Evolutionary conservation across 495 filamentous ascomycete species (phyloP).

Genomic region (Hypoxylon subgilvum): DNA sequence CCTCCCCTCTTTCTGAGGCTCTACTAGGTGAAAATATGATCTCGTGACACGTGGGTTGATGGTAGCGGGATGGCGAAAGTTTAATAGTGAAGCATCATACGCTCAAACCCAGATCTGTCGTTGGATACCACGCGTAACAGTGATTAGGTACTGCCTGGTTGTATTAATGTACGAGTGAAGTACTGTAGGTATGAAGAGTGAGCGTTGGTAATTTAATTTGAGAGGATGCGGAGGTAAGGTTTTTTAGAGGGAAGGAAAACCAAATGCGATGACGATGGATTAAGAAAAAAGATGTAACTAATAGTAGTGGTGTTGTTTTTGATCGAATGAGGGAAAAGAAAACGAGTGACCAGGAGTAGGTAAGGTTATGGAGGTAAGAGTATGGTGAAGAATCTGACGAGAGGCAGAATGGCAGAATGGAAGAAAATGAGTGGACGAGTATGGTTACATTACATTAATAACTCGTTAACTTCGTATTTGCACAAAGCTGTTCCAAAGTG

Average conservation of each 20-base stretch:
- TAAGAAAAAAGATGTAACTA: constrained; percentile 22
- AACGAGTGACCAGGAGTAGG: constrained; percentile 38
- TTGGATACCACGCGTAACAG: constrained; percentile 20
- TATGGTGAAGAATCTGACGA: constrained; percentile 38
- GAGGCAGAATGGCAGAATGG: constrained; percentile 20
- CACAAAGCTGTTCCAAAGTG: constrained; percentile 31
- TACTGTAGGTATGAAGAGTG: too few relatives aligned
- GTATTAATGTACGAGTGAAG: too few relatives aligned
- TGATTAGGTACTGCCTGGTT: not conserved
- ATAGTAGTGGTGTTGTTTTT: constrained; percentile 15
- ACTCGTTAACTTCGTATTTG: constrained; percentile 39
- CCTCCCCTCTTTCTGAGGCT: constrained; percentile 25
- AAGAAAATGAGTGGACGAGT: constrained; percentile 8
- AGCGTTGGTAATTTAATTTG: too few relatives aligned
- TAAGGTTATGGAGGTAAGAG: too few relatives aligned
- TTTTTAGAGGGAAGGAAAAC: too few relatives aligned
- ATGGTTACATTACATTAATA: constrained; percentile 42
- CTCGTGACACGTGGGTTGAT: constrained; percentile 22
- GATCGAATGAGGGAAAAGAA: constrained; percentile 28
- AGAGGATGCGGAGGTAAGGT: too few relatives aligned
- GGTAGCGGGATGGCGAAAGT: constrained; percentile 17
- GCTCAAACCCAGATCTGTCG: constrained; percentile 13
- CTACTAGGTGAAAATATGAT: constrained; percentile 7
- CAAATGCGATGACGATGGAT: constrained; percentile 5
- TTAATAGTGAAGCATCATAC: constrained; percentile 21